phyloP scores from a whole-genome alignment of 768 basidiomycete species.

The Tylopilus subfusipes region DNA sequence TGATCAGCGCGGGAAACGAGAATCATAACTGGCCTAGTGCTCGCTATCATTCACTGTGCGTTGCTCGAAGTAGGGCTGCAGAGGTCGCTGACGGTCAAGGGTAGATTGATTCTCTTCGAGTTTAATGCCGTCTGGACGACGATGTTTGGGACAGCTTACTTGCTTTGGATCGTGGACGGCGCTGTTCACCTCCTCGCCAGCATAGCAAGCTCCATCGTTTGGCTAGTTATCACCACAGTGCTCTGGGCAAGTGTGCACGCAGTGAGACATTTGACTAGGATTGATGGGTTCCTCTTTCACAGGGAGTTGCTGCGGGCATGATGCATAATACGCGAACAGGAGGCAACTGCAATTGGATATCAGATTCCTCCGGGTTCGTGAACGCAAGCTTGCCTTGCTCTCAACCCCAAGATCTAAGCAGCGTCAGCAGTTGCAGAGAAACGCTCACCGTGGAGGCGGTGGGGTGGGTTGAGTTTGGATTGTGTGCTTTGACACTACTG shows the following conservation, averaged over 20 bases:
- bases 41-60: slow-evolving; percentile 64
- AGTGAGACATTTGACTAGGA: neutral
- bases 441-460: slow-evolving; percentile 69
- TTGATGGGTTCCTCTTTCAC: slow-evolving; percentile 5
- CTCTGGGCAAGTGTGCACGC: slow-evolving; percentile 55
- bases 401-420: slow-evolving; percentile 21
- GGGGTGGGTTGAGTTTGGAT: slow-evolving; percentile 71
- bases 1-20: slow-evolving; percentile 67
- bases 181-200: slow-evolving; percentile 67
- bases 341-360: slow-evolving; percentile 51
- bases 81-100: slow-evolving; percentile 2
- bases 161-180: slow-evolving; percentile 68
- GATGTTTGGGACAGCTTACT: slow-evolving; percentile 63
- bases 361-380: slow-evolving; percentile 33
- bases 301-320: slow-evolving; percentile 68
- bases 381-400: slow-evolving; percentile 23
- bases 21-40: slow-evolving; percentile 55
- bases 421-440: slow-evolving; percentile 56
- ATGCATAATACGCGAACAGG: slow-evolving; percentile 64
- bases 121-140: slow-evolving; percentile 76
- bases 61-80: slow-evolving; percentile 9
- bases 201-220: slow-evolving; percentile 72
- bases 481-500: slow-evolving; percentile 54
- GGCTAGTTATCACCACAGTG: slow-evolving; percentile 60
- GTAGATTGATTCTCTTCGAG: slow-evolving; percentile 53